Base-by-base conservation (phyloP, 768 basidiomycete species). In the Auricularia sp. region DNA sequence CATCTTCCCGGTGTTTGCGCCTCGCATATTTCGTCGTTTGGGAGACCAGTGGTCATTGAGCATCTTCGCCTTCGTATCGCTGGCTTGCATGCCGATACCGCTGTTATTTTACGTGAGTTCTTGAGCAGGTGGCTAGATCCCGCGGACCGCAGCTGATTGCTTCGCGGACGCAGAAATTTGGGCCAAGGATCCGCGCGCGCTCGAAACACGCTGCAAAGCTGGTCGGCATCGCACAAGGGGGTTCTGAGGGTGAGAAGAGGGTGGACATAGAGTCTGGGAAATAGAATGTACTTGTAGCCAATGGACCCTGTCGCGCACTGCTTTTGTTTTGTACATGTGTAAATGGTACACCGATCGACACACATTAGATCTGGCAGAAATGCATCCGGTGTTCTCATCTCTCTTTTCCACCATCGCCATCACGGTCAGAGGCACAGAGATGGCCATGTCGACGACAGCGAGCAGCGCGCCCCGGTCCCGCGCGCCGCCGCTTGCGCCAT, bases 1-100 rank as follows among this genome's bases (percentile, higher is more conserved):
- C 1, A 77, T 81, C 7, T 87, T 88, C 72, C 87, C 87, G 1
- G 72, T 86, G 16, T 80, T 85, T 70, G 80, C 80, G 58, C 80
- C 83, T 0, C 64, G 76, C 36, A 78, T 86, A 79, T 85, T 84
- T 69, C 68, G 68, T 39, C 73, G 75, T 1, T 75, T 87, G 1
- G 85, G 84, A 10, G 83, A 84, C 64, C 69, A 79, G 61, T 81
- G 82, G 79, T 83, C 81, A 0, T 78, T 80, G 77, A 80, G 77
- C 66, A 74, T 86, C 7, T 85, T 87, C 69, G 84, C 79, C 34
- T 77, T 77, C 63, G 67, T 86, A 51, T 75, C 82, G 12, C 74
- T 81, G 10, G 74, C 72, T 1, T 85, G 84, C 70, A 78, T 77
- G 68, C 84, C 84, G 3, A 77, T 87, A 56, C 85, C 84, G 3